Evolutionary conservation across 139 green algal genomes (phyloP), one percentile per base, ranked within the genome.

Genomic region (Klebsormidium nitens): DNA sequence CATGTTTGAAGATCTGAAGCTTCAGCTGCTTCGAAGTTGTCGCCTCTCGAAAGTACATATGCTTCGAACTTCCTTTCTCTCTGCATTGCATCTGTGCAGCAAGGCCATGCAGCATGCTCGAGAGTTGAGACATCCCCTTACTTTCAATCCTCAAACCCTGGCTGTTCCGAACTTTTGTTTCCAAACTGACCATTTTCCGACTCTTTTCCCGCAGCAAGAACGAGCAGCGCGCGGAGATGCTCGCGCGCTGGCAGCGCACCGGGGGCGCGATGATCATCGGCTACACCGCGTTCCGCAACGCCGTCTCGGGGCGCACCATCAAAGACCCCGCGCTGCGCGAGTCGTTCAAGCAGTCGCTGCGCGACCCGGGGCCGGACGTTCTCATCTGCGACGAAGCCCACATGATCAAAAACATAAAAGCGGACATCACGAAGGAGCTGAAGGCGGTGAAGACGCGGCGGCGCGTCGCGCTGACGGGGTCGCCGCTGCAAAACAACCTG

Each of bases 351-450:
- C 23, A 17, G 3, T 68, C 29, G 29, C 60, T 68, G 60, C 60
- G 56, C 57, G 55, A 68, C 42, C 68, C 68, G 19, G 68, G 68
- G 6, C 42, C 73, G 26, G 64, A 76, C 44, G 32, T 83, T 0
- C 68, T 93, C 49, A 82, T 95, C 28, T 91, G 86, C 74, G 90
- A 96, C 64, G 90, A 95, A 66, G 90, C 84, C 2, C 90, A 96
- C 78, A 69, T 76, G 69, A 79, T 79, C 19, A 64, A 67, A 52
- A 75, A 72, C 50, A 42, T 68, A n/a, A 87, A 90, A 50, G 91
- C 85, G 74, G 89, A 95, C 74, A 97, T 88, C 35, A 91, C 94
- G 29, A 64, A 78, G 6, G 79, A 84, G 5, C 81, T 94, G 62
- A 74, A 84, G 36, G 49, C 69, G 26, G 77, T 95, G 17, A 61